Percentiles rank a stretch among this genome's conserved stretches.
Evolutionary conservation across 345 rosid species (phyloP).

Genomic region (Euphorbia pulcherrima): DNA sequence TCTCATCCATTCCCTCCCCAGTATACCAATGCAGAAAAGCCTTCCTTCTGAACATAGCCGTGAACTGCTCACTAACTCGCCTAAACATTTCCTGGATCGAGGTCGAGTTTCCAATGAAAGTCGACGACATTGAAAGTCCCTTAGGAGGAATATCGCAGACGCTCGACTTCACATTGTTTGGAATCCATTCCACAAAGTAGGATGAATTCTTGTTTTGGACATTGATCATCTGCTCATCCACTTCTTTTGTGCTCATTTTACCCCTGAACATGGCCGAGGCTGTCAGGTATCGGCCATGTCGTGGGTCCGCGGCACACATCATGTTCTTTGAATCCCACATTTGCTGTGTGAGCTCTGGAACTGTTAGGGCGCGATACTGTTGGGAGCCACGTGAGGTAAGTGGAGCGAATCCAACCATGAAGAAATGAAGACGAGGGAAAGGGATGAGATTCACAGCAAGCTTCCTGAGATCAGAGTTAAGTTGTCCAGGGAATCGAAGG

Average conservation of each 20-base stretch:
- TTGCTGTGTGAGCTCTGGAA: constrained; percentile 24
- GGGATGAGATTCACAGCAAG: constrained; percentile 28
- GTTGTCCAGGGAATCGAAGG: constrained; percentile 27
- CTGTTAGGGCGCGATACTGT: constrained; percentile 22
- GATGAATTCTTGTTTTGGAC: constrained; percentile 27
- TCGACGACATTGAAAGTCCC: constrained; percentile 19
- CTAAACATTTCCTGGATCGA: constrained; percentile 28
- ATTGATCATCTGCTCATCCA: constrained; percentile 25
- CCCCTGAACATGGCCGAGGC: constrained; percentile 30
- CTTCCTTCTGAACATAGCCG: constrained; percentile 27
- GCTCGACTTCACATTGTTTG: constrained; percentile 24
- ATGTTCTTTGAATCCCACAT: constrained; percentile 29
- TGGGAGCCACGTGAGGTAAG: constrained; percentile 24
- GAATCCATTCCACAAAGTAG: constrained; percentile 25
- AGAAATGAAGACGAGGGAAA: constrained; percentile 21
- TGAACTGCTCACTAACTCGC: constrained; percentile 25
- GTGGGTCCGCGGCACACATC: constrained; percentile 27
- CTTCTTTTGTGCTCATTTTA: constrained; percentile 29
- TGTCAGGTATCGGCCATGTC: constrained; percentile 22
- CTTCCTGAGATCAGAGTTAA: constrained; percentile 25
- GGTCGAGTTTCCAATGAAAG: constrained; percentile 25
- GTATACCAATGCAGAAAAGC: constrained; percentile 28
- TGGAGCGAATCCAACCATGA: constrained; percentile 28
- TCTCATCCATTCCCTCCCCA: constrained; percentile 25
- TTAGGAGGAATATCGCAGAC: constrained; percentile 22